These are phyloP conservation scores for Triglochin maritima DNA, from an alignment of 106 monocot species.

Conservation along the genomic window DNA sequence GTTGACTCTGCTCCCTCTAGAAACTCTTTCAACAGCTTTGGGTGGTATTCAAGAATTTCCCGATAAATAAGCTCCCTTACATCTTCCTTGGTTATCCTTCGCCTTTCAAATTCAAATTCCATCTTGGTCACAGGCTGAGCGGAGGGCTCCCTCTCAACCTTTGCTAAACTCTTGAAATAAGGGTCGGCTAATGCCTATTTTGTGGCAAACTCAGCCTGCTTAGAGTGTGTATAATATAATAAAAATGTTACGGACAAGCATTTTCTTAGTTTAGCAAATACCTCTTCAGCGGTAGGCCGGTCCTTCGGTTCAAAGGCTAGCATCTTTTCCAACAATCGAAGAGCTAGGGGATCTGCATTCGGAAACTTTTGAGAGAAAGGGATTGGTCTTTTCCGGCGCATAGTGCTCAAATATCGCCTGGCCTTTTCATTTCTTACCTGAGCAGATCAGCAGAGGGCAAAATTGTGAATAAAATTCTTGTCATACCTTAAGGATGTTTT, in stretches of 20 bases:
- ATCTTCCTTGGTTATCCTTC: conserved; percentile 80
- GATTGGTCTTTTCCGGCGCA: conserved; percentile 65
- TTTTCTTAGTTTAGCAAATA: conserved; percentile 14
- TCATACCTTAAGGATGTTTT: too few species aligned
- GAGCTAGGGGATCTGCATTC: conserved; percentile 81
- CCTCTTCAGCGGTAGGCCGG: conserved; percentile 85
- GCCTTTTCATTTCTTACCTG: conserved; percentile 92
- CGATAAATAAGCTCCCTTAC: conserved; percentile 81
- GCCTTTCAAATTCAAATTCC: conserved; percentile 92
- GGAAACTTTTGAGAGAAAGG: conserved; percentile 81
- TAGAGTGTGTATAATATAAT: conserved; percentile 3
- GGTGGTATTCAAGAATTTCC: conserved; percentile 90
- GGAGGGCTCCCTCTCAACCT: conserved; percentile 84
- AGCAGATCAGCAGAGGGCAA: not conserved
- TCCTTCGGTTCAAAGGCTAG: conserved; percentile 90
- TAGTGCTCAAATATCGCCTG: conserved; percentile 79
- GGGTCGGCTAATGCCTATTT: conserved; percentile 84
- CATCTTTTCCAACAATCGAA: conserved; percentile 79
- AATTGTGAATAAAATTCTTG: too few species aligned
- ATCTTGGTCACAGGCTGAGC: conserved; percentile 72
- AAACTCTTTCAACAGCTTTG: conserved; percentile 67
- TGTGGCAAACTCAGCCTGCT: conserved; percentile 26
- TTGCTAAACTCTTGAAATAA: conserved; percentile 81
- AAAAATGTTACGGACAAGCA: not conserved
- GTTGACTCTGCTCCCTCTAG: conserved; percentile 62